Conservation (phyloP, 345 rosid species). For the Rhodomyrtus tomentosa region DNA sequence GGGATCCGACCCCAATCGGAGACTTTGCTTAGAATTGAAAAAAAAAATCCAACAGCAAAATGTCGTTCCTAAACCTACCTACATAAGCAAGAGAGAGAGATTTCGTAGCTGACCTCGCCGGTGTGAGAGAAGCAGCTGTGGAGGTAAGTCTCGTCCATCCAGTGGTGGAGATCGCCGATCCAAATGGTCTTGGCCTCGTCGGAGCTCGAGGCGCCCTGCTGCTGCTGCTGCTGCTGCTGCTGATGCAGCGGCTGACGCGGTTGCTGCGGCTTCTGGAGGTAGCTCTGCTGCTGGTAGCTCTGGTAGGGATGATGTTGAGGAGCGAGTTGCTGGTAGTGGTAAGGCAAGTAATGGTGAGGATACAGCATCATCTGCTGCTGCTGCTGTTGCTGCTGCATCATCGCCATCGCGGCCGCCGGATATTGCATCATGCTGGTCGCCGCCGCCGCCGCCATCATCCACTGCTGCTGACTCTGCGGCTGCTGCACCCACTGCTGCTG, state of each 20-base stretch:
- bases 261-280: conserved; percentile 3
- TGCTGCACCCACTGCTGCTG: conserved; percentile 12
- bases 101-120: conserved; percentile 41
- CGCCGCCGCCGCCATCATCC: conserved; percentile 43
- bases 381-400: conserved; percentile 94
- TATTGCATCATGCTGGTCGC: conserved; percentile 37
- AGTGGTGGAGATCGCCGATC: conserved; percentile 70
- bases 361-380: conserved; percentile 97
- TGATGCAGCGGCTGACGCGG: conserved; percentile 9
- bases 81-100: background rate
- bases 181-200: conserved; percentile 71
- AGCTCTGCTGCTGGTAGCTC: conserved; percentile 9
- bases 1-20: background rate
- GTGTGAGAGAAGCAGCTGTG: conserved; percentile 61
- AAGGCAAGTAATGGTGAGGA: conserved; percentile 56
- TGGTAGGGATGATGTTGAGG: conserved; percentile 21
- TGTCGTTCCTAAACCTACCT: background rate
- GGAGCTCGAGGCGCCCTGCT: conserved; percentile 21
- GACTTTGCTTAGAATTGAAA: background rate
- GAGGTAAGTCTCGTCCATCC: conserved; percentile 85
- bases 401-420: conserved; percentile 79
- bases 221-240: conserved; percentile 16
- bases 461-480: conserved; percentile 26
- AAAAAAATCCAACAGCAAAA: background rate
- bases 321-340: conserved; percentile 14